These are phyloP conservation scores for Stromatinia cepivora DNA, from an alignment of 2,329 filamentous ascomycete genomes.

Conservation along the genomic window DNA sequence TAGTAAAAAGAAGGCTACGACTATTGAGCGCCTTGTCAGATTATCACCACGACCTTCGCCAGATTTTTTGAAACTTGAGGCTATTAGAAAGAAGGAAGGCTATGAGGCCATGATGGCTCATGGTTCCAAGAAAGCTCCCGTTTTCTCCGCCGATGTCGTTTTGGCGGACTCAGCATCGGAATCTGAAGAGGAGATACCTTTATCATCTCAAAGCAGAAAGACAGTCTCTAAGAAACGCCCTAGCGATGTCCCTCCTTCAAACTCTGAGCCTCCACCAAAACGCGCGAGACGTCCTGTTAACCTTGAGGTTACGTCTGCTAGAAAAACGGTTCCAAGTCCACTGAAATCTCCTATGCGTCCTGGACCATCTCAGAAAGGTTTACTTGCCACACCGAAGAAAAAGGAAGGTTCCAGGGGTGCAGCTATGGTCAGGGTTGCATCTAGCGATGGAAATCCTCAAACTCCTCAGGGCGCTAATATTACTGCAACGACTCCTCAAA, in stretches of 20 bases:
- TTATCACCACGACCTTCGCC: conserved; percentile 29
- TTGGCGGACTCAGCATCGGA: conserved; percentile 18
- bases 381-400: conserved; percentile 47
- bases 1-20: conserved; percentile 34
- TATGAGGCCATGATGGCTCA: conserved; percentile 22
- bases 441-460: conserved; percentile 44
- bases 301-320: conserved; percentile 40
- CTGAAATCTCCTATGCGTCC: conserved; percentile 41
- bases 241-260: conserved; percentile 33
- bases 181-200: conserved; percentile 32
- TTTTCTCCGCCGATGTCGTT: background rate
- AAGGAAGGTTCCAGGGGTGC: conserved; percentile 42
- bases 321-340: conserved; percentile 42
- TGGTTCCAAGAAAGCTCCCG: conserved; percentile 4
- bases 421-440: conserved; percentile 45
- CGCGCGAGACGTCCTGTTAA: conserved; percentile 42
- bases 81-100: conserved; percentile 26
- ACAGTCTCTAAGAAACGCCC: conserved; percentile 34
- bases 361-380: conserved; percentile 31
- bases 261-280: conserved; percentile 38
- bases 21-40: conserved; percentile 36
- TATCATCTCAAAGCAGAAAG: conserved; percentile 20
- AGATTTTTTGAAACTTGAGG: conserved; percentile 24
- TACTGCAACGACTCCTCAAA: conserved; percentile 35
- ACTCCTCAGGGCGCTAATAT: conserved; percentile 43